Evolutionary conservation across 1,284 basidiomycete species (phyloP).

Genomic region (Hypsizygus ulmarius): DNA sequence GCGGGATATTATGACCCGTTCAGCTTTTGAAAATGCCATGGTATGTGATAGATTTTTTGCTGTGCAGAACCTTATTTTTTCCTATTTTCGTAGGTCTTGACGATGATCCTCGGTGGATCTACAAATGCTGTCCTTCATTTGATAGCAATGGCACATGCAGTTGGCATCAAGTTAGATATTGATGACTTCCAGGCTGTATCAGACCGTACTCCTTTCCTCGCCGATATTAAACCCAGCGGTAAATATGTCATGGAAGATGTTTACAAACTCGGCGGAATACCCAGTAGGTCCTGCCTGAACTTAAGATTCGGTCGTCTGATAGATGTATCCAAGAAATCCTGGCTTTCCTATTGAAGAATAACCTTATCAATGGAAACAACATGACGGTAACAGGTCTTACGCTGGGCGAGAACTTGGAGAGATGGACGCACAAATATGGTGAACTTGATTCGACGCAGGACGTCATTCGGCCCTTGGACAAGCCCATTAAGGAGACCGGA

Average conservation of each 20-base stretch:
- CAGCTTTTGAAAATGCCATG: slow-evolving; percentile 97
- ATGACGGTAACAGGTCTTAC: slow-evolving; percentile 88
- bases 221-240: slow-evolving; percentile 88
- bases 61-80: slow-evolving; percentile 11
- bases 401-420: slow-evolving; percentile 84
- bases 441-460: slow-evolving; percentile 73
- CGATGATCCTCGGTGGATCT: slow-evolving; percentile 93
- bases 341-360: slow-evolving; percentile 78
- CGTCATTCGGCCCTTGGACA: slow-evolving; percentile 79
- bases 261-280: slow-evolving; percentile 85
- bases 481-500: slow-evolving; percentile 86
- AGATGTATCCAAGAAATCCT: slow-evolving; percentile 62
- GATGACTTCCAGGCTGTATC: slow-evolving; percentile 89
- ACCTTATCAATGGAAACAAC: slow-evolving; percentile 80
- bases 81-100: slow-evolving; percentile 62
- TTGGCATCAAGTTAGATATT: slow-evolving; percentile 77
- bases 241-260: slow-evolving; percentile 92
- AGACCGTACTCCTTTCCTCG: slow-evolving; percentile 84
- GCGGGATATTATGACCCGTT: slow-evolving; percentile 92
- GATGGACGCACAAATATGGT: slow-evolving; percentile 78
- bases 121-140: slow-evolving; percentile 92
- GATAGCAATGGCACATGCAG: slow-evolving; percentile 87
- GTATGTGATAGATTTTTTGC: slow-evolving; percentile 38
- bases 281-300: slow-evolving; percentile 51
- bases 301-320: background rate